Evolutionary conservation across 352 stramenopile species (phyloP).

Genomic region (Globisporangium apiculatum): DNA sequence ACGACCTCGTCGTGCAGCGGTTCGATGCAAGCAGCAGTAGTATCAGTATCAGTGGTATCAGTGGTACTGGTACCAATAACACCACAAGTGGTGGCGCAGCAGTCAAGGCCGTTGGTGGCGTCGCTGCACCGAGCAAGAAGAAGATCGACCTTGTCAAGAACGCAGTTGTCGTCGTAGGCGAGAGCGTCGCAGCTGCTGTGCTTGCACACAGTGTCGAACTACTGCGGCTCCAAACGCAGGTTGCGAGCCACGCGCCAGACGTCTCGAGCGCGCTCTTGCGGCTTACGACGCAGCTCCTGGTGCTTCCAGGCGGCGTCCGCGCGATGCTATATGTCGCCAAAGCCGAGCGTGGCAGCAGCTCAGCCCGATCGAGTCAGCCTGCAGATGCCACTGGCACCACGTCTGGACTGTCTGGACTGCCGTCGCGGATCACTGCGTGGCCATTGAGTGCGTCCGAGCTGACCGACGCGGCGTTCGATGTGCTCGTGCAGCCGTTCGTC

Average conservation of each 20-base stretch:
- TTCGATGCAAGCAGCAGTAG: neutral
- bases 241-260: slow-evolving; percentile 13
- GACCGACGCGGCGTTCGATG: too few species aligned
- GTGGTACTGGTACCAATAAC: slow-evolving; percentile 6
- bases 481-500: slow-evolving; percentile 2
- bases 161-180: slow-evolving; percentile 11
- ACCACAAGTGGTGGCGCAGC: neutral
- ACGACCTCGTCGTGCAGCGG: slow-evolving; percentile 12
- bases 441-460: too few species aligned
- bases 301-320: slow-evolving; percentile 22
- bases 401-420: neutral
- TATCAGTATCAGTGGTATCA: too few species aligned
- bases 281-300: slow-evolving; percentile 24
- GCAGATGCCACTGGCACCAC: neutral
- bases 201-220: slow-evolving; percentile 21
- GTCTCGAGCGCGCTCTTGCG: slow-evolving; percentile 30
- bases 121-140: slow-evolving; percentile 28
- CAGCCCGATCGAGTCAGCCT: neutral
- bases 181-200: slow-evolving; percentile 23
- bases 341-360: neutral
- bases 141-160: slow-evolving; percentile 21
- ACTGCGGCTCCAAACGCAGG: slow-evolving; percentile 17
- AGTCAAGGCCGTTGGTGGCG: too few species aligned
- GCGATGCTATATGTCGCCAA: slow-evolving; percentile 19
- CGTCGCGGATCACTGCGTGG: too few species aligned